phyloP scores from a whole-genome alignment of 2,329 filamentous ascomycete species.

The Aureobasidium sp. region DNA sequence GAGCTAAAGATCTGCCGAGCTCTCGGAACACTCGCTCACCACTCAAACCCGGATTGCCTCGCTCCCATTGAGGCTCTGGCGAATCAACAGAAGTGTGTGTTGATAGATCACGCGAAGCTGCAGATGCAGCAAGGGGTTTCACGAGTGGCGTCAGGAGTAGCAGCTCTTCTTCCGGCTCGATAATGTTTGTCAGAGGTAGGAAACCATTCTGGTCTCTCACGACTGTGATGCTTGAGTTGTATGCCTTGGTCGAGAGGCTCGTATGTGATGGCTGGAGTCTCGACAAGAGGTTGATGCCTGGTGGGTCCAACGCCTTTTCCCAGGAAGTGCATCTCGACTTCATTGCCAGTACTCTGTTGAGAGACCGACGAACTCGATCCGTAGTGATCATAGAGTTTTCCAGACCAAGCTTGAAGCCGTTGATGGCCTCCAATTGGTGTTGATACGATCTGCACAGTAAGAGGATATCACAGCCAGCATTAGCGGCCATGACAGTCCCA shows the following conservation, averaged over 20 bases:
- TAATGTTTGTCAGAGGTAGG: conserved; percentile 70
- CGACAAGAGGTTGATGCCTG: conserved; percentile 66
- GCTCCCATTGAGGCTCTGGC: conserved; percentile 49
- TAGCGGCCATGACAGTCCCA: conserved; percentile 94
- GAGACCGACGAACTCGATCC: conserved; percentile 69
- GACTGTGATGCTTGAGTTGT: conserved; percentile 87
- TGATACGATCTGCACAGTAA: conserved; percentile 81
- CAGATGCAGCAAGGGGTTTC: conserved; percentile 85
- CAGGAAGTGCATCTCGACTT: conserved; percentile 84
- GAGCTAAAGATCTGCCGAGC: conserved; percentile 76
- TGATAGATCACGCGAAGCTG: conserved; percentile 63
- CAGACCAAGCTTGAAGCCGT: conserved; percentile 77
- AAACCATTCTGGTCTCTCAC: conserved; percentile 82
- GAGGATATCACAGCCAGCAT: conserved; percentile 88
- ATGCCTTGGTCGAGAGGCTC: conserved; percentile 72
- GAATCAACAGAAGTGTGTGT: conserved; percentile 52
- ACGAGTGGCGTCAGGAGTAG: conserved; percentile 80
- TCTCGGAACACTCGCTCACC: conserved; percentile 90
- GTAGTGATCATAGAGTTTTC: conserved; percentile 84
- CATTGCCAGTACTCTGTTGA: conserved; percentile 68
- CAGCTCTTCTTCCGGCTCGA: conserved; percentile 82
- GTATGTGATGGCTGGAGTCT: conserved; percentile 77
- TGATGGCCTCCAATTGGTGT: conserved; percentile 85
- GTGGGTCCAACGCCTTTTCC: conserved; percentile 83
- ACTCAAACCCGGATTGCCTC: conserved; percentile 65